Evolutionary conservation across 306 rosid species (phyloP).

Genomic region (Dalbergia cultrata): DNA sequence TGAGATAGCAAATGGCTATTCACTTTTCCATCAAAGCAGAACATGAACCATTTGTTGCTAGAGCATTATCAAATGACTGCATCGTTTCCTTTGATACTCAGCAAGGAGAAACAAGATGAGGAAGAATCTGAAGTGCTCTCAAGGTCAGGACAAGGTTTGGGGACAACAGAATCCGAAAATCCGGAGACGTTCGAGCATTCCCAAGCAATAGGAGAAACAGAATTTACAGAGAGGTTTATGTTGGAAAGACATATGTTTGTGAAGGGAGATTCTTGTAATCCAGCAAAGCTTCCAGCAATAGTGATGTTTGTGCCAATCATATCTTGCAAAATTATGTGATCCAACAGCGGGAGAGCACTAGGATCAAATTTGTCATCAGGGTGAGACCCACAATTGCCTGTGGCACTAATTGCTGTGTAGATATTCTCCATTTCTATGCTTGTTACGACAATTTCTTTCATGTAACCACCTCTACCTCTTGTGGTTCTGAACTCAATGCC

Average conservation of each 20-base stretch:
- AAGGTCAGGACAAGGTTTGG: slow-evolving; percentile 80
- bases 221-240: slow-evolving; percentile 64
- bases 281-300: slow-evolving; percentile 80
- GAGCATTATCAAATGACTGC: slow-evolving; percentile 51
- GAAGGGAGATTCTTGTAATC: slow-evolving; percentile 89
- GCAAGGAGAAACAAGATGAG: slow-evolving; percentile 57
- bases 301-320: slow-evolving; percentile 75
- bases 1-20: slow-evolving; percentile 49
- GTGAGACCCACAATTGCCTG: slow-evolving; percentile 79
- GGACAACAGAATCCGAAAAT: slow-evolving; percentile 75
- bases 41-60: slow-evolving; percentile 45
- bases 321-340: slow-evolving; percentile 69
- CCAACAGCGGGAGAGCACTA: slow-evolving; percentile 75
- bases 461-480: slow-evolving; percentile 90
- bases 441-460: slow-evolving; percentile 67
- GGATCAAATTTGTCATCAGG: slow-evolving; percentile 92
- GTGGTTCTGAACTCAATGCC: slow-evolving; percentile 83
- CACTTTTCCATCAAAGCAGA: slow-evolving; percentile 32
- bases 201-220: slow-evolving; percentile 72
- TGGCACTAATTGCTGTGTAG: slow-evolving; percentile 68
- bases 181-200: slow-evolving; percentile 83
- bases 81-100: slow-evolving; percentile 48
- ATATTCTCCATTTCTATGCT: slow-evolving; percentile 67
- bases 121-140: slow-evolving; percentile 56
- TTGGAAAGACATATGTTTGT: slow-evolving; percentile 81